Percentiles rank a stretch among this genome's conserved stretches.
Evolutionary conservation across 768 basidiomycete species (phyloP).

Genomic region (Peribolospora baueri): DNA sequence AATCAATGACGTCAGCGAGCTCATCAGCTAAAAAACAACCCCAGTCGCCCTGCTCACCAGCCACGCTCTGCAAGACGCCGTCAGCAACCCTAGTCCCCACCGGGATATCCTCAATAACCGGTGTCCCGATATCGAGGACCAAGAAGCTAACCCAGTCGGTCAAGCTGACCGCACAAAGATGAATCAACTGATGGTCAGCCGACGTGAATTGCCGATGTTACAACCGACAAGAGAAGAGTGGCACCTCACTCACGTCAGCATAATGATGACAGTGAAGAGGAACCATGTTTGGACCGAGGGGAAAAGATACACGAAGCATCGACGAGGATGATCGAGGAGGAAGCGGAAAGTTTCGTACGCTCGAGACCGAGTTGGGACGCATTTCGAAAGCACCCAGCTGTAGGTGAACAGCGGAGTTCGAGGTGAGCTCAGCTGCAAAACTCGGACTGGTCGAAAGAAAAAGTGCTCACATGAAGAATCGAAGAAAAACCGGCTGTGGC

Average conservation of each 20-base stretch:
- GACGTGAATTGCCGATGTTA: too few relatives aligned
- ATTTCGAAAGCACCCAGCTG: conserved; percentile 39
- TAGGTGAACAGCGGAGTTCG: too few relatives aligned
- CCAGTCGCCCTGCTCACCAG: too few relatives aligned
- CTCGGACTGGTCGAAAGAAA: too few relatives aligned
- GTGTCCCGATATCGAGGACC: conserved; percentile 61
- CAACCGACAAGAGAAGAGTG: too few relatives aligned
- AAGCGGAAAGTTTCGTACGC: conserved; percentile 62
- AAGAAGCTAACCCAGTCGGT: conserved; percentile 81
- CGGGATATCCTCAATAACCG: conserved; percentile 42
- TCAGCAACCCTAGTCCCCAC: conserved; percentile 20
- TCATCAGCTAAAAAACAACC: too few relatives aligned
- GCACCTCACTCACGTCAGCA: conserved; percentile 1
- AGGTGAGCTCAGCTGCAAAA: too few relatives aligned
- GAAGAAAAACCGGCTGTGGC: conserved; percentile 21
- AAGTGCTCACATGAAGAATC: conserved; percentile 33
- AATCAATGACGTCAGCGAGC: conserved; percentile 5
- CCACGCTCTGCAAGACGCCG: too few relatives aligned
- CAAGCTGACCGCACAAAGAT: neutral
- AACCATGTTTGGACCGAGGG: conserved; percentile 11
- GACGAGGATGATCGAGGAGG: conserved; percentile 77
- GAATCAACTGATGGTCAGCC: too few relatives aligned
- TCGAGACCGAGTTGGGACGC: conserved; percentile 34
- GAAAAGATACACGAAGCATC: conserved; percentile 17
- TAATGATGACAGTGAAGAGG: conserved; percentile 8